Evolutionary conservation across 176 grass and related monocot species (phyloP).

Genomic region (Triticum monococcum): DNA sequence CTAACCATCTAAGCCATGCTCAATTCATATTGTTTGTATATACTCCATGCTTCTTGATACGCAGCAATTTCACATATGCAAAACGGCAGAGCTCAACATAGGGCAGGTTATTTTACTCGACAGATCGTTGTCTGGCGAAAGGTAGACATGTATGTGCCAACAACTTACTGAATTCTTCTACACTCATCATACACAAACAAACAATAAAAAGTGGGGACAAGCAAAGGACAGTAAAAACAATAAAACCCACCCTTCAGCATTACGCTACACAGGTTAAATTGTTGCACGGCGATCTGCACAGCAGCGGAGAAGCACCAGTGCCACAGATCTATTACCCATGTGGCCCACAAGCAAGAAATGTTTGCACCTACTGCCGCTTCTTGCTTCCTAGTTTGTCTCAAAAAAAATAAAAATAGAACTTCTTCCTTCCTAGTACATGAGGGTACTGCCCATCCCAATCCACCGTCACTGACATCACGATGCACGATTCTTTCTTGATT

Average conservation of each 20-base stretch:
- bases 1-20: too few relatives aligned
- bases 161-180: neutral
- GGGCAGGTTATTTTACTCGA: neutral
- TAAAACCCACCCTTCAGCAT: neutral
- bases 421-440: neutral
- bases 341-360: slow-evolving; percentile 34
- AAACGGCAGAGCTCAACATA: too few relatives aligned
- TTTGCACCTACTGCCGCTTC: slow-evolving; percentile 14
- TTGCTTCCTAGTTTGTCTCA: neutral
- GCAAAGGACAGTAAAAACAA: neutral
- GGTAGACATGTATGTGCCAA: neutral
- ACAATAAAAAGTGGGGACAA: neutral
- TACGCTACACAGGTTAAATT: neutral
- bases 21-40: too few relatives aligned
- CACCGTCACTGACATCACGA: slow-evolving; percentile 18
- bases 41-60: too few relatives aligned
- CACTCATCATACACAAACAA: neutral
- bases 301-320: neutral
- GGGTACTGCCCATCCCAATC: neutral
- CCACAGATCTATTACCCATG: slow-evolving; percentile 2
- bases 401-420: too few relatives aligned
- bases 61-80: too few relatives aligned
- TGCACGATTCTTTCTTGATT: slow-evolving; percentile 25
- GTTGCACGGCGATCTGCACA: neutral
- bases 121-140: neutral